These are phyloP conservation scores for Hanseniaspora sp. DNA, from an alignment of 1,139 yeast species.

Conservation along the genomic window DNA sequence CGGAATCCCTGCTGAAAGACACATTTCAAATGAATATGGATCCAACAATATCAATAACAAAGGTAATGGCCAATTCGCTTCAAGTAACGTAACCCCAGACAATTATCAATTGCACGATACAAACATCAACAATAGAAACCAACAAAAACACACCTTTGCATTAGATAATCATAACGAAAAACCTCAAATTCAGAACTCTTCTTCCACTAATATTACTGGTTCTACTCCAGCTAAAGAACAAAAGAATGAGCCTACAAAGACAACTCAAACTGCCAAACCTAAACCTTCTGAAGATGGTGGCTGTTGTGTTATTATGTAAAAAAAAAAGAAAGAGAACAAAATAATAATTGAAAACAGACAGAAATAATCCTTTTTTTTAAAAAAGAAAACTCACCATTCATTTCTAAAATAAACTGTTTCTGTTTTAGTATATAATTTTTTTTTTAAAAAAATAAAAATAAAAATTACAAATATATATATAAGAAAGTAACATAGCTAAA, in stretches of 20 bases:
- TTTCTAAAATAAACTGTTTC: background rate
- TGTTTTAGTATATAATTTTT: background rate
- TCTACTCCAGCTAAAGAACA: background rate
- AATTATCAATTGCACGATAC: too few species aligned
- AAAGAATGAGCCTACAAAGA: conserved; percentile 8
- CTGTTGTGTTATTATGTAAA: conserved; percentile 24
- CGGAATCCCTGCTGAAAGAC: too few species aligned
- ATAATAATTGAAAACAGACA: too few species aligned
- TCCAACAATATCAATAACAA: too few species aligned
- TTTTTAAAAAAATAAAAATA: background rate
- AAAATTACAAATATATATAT: too few species aligned
- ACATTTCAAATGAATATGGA: too few species aligned
- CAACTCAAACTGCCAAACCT: conserved; percentile 14
- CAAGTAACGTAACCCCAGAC: too few species aligned
- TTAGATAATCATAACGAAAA: background rate
- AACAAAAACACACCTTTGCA: too few species aligned
- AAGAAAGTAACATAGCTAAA: too few species aligned
- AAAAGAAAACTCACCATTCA: background rate
- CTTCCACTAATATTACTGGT: background rate
- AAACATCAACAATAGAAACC: too few species aligned
- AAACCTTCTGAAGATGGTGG: conserved; percentile 24
- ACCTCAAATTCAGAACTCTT: background rate
- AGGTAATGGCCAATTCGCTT: too few species aligned
- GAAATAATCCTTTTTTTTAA: background rate
- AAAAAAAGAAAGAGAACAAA: background rate